phyloP scores from a whole-genome alignment of 2,329 filamentous ascomycete species.

The Plectosphaerella cucumerina region DNA sequence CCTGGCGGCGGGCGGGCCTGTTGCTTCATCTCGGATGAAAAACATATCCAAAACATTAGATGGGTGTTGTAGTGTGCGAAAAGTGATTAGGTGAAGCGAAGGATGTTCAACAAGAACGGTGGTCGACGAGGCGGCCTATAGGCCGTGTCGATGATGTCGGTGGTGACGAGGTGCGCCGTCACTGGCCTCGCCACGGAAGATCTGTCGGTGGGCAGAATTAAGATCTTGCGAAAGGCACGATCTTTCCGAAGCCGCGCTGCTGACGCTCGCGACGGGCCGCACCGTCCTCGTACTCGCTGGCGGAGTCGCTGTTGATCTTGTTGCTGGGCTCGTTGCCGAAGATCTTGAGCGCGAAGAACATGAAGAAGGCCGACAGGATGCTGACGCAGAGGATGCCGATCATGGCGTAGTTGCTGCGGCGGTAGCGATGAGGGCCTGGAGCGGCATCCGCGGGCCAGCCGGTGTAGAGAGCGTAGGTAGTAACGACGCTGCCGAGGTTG shows the following conservation, averaged over 20 bases:
- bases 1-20: conserved; percentile 1
- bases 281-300: conserved; percentile 51
- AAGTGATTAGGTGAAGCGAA: conserved; percentile 3
- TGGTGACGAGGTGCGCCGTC: conserved; percentile 3
- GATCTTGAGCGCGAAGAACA: conserved; percentile 61
- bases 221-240: conserved; percentile 28
- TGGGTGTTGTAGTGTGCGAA: conserved; percentile 7
- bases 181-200: too few species aligned
- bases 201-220: not conserved
- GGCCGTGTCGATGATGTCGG: not conserved
- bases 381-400: conserved; percentile 77
- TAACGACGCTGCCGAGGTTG: conserved; percentile 80
- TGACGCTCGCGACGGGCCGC: conserved; percentile 54
- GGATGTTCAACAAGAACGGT: conserved; percentile 8
- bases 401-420: conserved; percentile 83
- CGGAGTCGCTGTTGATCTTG: conserved; percentile 37
- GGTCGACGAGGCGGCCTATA: conserved; percentile 33
- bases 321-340: conserved; percentile 49
- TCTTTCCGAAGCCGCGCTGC: conserved; percentile 53
- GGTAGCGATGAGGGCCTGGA: conserved; percentile 67
- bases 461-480: conserved; percentile 84
- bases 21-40: conserved; percentile 19
- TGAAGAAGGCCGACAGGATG: conserved; percentile 66
- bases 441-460: conserved; percentile 76
- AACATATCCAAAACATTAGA: conserved; percentile 20